phyloP scores from a whole-genome alignment of 2,329 filamentous ascomycete genomes.

The Acarospora socialis region DNA sequence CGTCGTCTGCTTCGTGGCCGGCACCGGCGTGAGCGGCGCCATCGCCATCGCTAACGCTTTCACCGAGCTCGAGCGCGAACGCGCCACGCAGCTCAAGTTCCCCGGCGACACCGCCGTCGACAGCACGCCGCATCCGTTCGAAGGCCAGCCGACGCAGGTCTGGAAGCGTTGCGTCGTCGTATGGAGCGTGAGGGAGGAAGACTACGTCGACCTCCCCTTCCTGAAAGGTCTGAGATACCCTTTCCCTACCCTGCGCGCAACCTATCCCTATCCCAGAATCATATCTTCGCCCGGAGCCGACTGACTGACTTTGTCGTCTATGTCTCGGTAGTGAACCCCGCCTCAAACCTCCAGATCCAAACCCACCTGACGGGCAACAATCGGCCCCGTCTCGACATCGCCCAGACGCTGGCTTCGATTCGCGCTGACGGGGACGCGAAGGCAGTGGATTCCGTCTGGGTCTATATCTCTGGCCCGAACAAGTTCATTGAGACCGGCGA shows the following conservation, averaged over 20 bases:
- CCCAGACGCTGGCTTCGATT: too few species aligned
- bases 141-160: not conserved
- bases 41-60: conserved; percentile 17
- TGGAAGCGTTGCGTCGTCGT: conserved; percentile 15
- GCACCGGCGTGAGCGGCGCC: conserved; percentile 16
- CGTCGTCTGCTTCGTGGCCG: conserved; percentile 16
- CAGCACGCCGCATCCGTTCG: too few species aligned
- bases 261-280: too few species aligned
- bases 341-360: conserved; percentile 13
- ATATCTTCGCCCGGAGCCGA: too few species aligned
- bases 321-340: too few species aligned
- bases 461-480: conserved; percentile 17
- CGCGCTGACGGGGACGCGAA: conserved; percentile 3
- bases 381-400: conserved; percentile 9
- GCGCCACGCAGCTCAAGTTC: too few species aligned
- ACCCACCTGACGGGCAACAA: conserved; percentile 14
- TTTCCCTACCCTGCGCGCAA: too few species aligned
- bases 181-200: conserved; percentile 15
- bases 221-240: conserved; percentile 6
- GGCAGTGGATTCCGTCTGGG: conserved; percentile 8
- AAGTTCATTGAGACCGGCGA: conserved; percentile 15
- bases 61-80: conserved; percentile 6
- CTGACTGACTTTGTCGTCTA: too few species aligned
- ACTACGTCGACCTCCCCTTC: conserved; percentile 13
- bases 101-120: not conserved